Evolutionary conservation across 176 grass and related monocot genomes (phyloP).

Genomic region (Typha latifolia): DNA sequence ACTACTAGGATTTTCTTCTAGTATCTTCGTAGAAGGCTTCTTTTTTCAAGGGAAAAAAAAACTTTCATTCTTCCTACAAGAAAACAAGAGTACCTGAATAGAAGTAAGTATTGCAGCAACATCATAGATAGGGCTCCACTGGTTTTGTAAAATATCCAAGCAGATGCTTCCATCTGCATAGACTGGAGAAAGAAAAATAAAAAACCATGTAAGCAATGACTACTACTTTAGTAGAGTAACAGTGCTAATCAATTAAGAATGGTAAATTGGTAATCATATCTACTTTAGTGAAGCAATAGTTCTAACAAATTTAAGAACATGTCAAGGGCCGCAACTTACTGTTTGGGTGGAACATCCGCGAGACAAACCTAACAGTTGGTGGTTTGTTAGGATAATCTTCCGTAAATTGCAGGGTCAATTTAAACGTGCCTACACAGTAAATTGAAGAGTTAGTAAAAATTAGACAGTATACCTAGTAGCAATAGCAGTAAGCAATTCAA

Average conservation of each 20-base stretch:
- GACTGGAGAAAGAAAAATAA: slow-evolving; percentile 29
- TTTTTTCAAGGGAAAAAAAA: background rate
- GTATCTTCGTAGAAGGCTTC: background rate
- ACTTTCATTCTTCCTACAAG: background rate
- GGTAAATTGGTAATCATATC: background rate
- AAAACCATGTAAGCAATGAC: background rate
- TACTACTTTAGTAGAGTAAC: background rate
- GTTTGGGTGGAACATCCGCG: slow-evolving; percentile 46
- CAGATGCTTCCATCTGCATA: slow-evolving; percentile 99
- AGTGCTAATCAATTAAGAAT: background rate
- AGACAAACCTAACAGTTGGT: slow-evolving; percentile 44
- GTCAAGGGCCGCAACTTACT: slow-evolving; percentile 10
- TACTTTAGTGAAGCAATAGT: no score
- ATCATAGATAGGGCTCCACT: slow-evolving; percentile 99
- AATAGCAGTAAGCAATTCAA: background rate
- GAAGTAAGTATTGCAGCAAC: slow-evolving; percentile 99
- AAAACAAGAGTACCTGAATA: slow-evolving; percentile 55
- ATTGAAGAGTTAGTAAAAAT: background rate
- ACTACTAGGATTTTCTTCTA: no score
- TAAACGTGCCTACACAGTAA: slow-evolving; percentile 32
- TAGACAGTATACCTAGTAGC: background rate
- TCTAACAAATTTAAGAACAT: no score
- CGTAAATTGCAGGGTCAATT: slow-evolving; percentile 37
- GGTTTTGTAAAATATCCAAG: slow-evolving; percentile 98
- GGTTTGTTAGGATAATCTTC: slow-evolving; percentile 56